Evolutionary conservation across 1,284 basidiomycete species (phyloP), one percentile per base, ranked within the genome.

Genomic region (Chalciporus piperatoides): DNA sequence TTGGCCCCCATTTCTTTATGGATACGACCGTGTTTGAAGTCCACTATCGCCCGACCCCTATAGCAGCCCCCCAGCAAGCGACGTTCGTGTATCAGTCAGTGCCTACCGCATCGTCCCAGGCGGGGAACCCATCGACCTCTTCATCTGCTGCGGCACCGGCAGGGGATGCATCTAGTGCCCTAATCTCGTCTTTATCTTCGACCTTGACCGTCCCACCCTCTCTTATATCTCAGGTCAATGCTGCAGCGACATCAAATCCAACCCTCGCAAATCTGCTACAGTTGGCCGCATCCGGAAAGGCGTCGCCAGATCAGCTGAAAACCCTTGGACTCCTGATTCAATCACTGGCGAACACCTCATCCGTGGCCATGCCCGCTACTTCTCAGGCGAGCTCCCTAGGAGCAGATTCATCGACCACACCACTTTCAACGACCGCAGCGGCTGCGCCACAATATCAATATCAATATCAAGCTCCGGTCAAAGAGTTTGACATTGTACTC

Each of bases 21-120:
- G 79, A 82, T 30, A 86, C 84, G 0, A 70, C 75, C 0, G 71
- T 90, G 46, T 86, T 80, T 53, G 85, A 89, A 67, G 83, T 84
- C 10, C 76, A 81, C 56, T 83, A 82, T 62, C 63, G 63, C 11
- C 40, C 56, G 23, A 42, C 60, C 27, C 57, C 54, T 6, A 40
- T 54, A n/a, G 15, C 50, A 3, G 45, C 46, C 27, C 23, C 71
- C 1, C 61, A 68, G 9, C 54, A 63, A 32, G 43, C 61, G 11
- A 56, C 59, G 10, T 59, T 56, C 41, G 55, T 57, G 30, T 65
- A 61, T 55, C 59, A 59, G 54, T 35, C 65, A 21, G 19, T 44
- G 27, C 44, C 56, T 12, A 52, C 43, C 41, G n/a, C 55, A 38
- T 48, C 58, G 12, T 52, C 58, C 11, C 65, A 64, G 35, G 19